A percentile compares a stretch with the other conserved stretches of the same genome.
These are phyloP conservation scores for Monosporozyma yasuniensis DNA, from an alignment of 805 yeast species.

Conservation along the genomic window DNA sequence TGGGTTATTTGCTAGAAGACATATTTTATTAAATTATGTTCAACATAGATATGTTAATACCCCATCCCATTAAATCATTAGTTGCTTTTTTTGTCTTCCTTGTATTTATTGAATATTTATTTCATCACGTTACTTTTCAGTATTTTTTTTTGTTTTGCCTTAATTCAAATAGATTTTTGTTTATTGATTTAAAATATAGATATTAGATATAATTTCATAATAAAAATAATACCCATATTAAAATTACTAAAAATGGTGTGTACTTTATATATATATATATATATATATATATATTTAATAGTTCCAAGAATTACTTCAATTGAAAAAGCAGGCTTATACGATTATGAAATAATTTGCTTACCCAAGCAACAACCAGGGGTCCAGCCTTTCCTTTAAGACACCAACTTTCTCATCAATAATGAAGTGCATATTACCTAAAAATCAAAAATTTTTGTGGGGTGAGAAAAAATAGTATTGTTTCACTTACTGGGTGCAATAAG, in stretches of 20 bases:
- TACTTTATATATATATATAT: too few species aligned
- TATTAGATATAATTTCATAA: background rate
- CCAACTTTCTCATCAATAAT: background rate
- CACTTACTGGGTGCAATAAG: too few species aligned
- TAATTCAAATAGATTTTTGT: too few species aligned
- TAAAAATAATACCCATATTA: too few species aligned
- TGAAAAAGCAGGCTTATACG: background rate
- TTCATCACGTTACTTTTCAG: background rate
- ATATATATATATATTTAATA: too few species aligned
- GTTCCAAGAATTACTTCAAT: too few species aligned
- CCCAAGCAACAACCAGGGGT: background rate
- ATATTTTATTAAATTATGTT: conserved; percentile 9
- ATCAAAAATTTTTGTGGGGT: too few species aligned
- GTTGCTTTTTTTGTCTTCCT: background rate
- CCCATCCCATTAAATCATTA: background rate
- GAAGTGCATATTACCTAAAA: background rate
- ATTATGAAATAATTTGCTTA: background rate
- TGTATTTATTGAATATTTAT: background rate
- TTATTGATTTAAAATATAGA: background rate
- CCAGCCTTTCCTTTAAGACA: background rate
- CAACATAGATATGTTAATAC: background rate
- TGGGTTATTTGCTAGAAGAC: conserved; percentile 17
- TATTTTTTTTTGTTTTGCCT: background rate
- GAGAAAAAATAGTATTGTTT: too few species aligned
- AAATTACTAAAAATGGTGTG: too few species aligned